Evolutionary conservation across 75 land plant genomes (phyloP), one percentile per base, ranked within the genome.

Genomic region (Sequoia sempervirens): DNA sequence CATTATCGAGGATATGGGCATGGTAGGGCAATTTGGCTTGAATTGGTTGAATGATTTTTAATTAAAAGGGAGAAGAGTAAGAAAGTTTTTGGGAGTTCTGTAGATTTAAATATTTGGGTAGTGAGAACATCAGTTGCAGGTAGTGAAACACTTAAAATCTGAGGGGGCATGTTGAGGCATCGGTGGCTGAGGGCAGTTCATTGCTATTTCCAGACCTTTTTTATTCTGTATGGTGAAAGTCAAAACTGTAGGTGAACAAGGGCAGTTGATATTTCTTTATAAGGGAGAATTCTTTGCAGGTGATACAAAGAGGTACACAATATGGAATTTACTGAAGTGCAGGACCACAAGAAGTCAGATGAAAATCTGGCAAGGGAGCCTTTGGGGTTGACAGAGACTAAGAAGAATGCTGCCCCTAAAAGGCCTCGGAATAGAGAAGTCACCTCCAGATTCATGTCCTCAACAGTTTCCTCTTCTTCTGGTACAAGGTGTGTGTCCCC

Each of bases 361-460:
- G 80, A 78, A 78, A 78, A 78, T 45, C 80, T 9, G 45, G 30
- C 50, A 78, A 78, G 52, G 14, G 30, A 45, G 28, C 80, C 50
- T 12, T 45, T 45, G 30, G 50, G 5, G 1, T 78, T 78, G 46
- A n/a, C 80, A 5, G 80, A 78, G 73, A 30, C 12, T 43, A 78
- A 78, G 50, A 78, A 78, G 46, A 78, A 45, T 78, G 50, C 43
- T 78, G 50, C 30, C 46, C 45, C 46, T 15, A 78, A 78, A 45
- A 78, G 46, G 47, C 80, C 73, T 32, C 32, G 80, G 12, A 45
- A 26, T n/a, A 78, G 80, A 78, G 80, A 78, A 45, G 41, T 78
- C 18, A 78, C 80, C 4, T 78, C 80, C 80, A 78, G 80, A n/a
- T 78, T 78, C 50, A 78, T 78, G 80, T 78, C 47, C n/a, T 26